Evolutionary conservation across 2,329 filamentous ascomycete species (phyloP).

Genomic region (Ophiostoma tasmaniense): DNA sequence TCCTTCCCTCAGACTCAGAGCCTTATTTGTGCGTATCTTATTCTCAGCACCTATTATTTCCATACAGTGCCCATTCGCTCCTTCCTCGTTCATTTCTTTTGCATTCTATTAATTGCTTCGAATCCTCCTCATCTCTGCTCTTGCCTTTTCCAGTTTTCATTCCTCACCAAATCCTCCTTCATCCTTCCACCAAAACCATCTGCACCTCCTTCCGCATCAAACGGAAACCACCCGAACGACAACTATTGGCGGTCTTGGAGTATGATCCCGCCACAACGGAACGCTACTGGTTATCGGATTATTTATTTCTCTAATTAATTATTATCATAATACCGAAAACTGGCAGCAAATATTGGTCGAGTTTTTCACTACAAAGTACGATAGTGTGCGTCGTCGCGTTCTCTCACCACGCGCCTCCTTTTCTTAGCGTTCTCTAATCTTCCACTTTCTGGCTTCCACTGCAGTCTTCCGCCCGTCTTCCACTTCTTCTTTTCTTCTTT

Average conservation of each 20-base stretch:
- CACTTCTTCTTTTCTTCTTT: background rate
- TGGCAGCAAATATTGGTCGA: background rate
- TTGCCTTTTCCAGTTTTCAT: background rate
- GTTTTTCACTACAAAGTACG: background rate
- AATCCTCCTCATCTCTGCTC: background rate
- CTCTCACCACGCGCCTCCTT: background rate
- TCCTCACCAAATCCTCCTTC: background rate
- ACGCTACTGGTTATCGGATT: background rate
- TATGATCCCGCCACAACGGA: background rate
- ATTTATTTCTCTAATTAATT: background rate
- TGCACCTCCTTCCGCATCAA: background rate
- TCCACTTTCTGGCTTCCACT: too few species aligned
- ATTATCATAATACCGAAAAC: too few species aligned
- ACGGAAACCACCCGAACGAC: background rate
- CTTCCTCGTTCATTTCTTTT: background rate
- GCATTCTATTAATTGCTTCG: background rate
- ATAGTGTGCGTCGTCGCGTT: background rate
- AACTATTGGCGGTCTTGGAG: background rate
- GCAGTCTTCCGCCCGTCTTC: background rate
- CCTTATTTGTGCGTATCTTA: background rate
- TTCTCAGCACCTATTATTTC: background rate
- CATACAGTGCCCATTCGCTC: background rate
- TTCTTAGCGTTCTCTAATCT: background rate
- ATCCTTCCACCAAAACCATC: too few species aligned
- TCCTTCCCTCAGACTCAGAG: background rate